phyloP scores from a whole-genome alignment of 306 rosid genomes.

The Quercus bicolor region DNA sequence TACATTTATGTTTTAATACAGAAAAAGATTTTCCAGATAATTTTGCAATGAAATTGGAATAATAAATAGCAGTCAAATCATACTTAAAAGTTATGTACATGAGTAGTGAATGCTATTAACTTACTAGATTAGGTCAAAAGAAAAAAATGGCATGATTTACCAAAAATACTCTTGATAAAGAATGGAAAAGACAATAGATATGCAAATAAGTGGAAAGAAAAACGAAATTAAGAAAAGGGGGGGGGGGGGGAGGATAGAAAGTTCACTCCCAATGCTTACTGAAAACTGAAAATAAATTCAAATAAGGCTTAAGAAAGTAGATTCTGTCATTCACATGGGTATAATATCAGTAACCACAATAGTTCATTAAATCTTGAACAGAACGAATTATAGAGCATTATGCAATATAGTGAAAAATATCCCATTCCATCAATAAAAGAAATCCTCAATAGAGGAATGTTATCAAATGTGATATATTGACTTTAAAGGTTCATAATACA shows the following conservation, averaged over 20 bases:
- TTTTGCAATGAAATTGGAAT: neutral
- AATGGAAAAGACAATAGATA: neutral
- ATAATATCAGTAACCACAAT: neutral
- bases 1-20: constrained; percentile 4
- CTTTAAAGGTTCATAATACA: neutral
- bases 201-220: neutral
- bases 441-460: neutral
- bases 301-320: neutral
- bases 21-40: neutral
- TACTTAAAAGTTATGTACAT: neutral
- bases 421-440: neutral
- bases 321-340: neutral
- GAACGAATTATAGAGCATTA: neutral
- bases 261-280: neutral
- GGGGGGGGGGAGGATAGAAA: neutral
- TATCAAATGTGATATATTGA: neutral
- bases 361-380: neutral
- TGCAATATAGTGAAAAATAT: neutral
- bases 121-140: neutral
- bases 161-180: neutral
- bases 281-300: neutral
- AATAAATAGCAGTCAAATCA: neutral
- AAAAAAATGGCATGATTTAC: neutral
- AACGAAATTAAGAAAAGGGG: neutral
- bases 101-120: neutral